Evolutionary conservation across 805 yeast species (phyloP), one percentile per base, ranked within the genome.

Genomic region (Blastobotrys americana): DNA sequence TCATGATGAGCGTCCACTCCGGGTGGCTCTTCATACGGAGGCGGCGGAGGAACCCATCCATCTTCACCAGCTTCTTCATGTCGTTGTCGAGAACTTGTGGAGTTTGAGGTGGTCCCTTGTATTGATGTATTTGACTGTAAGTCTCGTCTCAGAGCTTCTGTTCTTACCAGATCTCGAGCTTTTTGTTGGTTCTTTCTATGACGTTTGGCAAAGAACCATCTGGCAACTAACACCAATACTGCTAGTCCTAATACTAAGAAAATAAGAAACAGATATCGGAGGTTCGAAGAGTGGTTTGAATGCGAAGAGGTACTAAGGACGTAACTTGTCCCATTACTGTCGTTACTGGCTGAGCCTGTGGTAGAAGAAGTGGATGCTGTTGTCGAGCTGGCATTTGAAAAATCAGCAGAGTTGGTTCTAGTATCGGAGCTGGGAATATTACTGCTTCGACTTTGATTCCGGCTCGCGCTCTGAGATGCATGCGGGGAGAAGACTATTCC

Each of bases 131-230:
- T 8, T 8, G 31, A 28, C 36, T 45, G 45, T 36, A 53, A 42
- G 23, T 54, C 58, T 36, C 42, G 39, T 20, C 56, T 38, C 20
- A 54, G 43, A 5, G 56, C 58, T 16, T 49, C 52, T 4, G 47
- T 23, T n/a, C 58, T 34, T 13, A 51, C 47, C 5, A 39, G 35
- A 25, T 47, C 45, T 15, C 46, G 25, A 33, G 40, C 42, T 5
- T 39, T 46, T 37, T 22, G 44, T 10, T 47, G 39, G 13, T 42
- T 35, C n/a, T 44, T 48, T 10, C 55, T 43, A 13, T 52, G 40
- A 10, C 54, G 46, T 44, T 54, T 54, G 34, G 45, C 42, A 13
- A 52, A 34, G 27, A 45, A 25, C 13, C 40, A 15, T 5, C 56
- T 46, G 3, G 45, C 48, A 3, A 49, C 45, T 15, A 54, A 18